A percentile compares a stretch with the other conserved stretches of the same genome.
These are phyloP conservation scores for Carex sylvatica DNA, from an alignment of 202 grass and related monocot genomes.

Conservation along the genomic window DNA sequence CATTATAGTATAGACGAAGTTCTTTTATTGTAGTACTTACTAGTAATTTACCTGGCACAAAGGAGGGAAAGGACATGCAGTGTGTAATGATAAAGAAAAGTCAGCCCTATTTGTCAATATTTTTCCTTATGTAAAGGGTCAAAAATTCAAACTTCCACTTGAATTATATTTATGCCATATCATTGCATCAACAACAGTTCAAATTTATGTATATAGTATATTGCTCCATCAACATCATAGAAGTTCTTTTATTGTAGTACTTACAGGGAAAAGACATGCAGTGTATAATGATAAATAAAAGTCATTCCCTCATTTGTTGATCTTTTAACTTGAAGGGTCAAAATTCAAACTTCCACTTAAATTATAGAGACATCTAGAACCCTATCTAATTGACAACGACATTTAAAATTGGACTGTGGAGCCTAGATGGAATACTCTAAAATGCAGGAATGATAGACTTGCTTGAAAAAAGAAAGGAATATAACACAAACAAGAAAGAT, in stretches of 20 bases:
- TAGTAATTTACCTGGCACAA: too few species aligned
- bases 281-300: background rate
- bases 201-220: background rate
- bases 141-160: background rate
- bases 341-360: background rate
- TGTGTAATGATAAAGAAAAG: background rate
- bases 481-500: background rate
- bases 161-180: background rate
- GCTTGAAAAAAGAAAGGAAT: constrained; percentile 7
- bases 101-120: background rate
- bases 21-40: background rate
- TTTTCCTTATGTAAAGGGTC: background rate
- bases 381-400: background rate
- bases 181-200: constrained; percentile 19
- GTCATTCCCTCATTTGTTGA: background rate
- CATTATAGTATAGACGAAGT: background rate
- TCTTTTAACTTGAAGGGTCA: background rate
- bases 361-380: background rate
- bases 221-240: background rate
- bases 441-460: background rate
- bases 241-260: background rate
- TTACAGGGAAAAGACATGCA: constrained; percentile 1
- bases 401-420: background rate
- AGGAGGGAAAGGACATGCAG: background rate
- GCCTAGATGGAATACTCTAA: background rate